A percentile compares a stretch with the other conserved stretches of the same genome.
These are phyloP conservation scores for Carpinus viminea DNA, from an alignment of 306 rosid genomes.

Conservation along the genomic window DNA sequence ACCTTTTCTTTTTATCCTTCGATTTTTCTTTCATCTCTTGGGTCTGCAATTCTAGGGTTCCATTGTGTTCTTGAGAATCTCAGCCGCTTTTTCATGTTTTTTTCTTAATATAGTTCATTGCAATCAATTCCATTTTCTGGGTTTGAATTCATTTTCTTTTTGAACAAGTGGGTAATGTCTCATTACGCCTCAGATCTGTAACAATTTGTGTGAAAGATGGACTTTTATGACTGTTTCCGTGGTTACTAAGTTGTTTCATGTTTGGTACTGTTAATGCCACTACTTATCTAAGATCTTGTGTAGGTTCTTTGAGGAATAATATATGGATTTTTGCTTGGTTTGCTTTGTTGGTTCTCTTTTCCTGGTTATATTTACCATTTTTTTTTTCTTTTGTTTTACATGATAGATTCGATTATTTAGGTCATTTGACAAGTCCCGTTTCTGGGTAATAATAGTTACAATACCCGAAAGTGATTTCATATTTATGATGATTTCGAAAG, in stretches of 20 bases:
- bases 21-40: not conserved
- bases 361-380: not conserved
- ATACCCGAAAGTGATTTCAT: not conserved
- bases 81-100: not conserved
- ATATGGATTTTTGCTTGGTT: too few species aligned
- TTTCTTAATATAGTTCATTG: not conserved
- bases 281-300: not conserved
- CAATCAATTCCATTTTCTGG: not conserved
- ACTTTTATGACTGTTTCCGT: constrained; percentile 10
- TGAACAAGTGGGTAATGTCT: constrained; percentile 3
- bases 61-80: not conserved
- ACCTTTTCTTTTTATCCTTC: constrained; percentile 20
- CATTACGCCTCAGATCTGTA: constrained; percentile 42
- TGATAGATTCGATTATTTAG: not conserved
- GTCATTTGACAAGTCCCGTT: not conserved
- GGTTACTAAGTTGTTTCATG: constrained; percentile 15
- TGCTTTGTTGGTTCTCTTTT: not conserved
- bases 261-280: not conserved
- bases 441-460: not conserved
- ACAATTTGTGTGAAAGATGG: constrained; percentile 4
- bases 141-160: not conserved
- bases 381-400: not conserved
- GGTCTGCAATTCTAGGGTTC: constrained; percentile 28
- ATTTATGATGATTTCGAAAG: not conserved
- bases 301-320: not conserved